Evolutionary conservation across 257 asterid species (phyloP).

Genomic region (Dorcoceras hygrometricum): DNA sequence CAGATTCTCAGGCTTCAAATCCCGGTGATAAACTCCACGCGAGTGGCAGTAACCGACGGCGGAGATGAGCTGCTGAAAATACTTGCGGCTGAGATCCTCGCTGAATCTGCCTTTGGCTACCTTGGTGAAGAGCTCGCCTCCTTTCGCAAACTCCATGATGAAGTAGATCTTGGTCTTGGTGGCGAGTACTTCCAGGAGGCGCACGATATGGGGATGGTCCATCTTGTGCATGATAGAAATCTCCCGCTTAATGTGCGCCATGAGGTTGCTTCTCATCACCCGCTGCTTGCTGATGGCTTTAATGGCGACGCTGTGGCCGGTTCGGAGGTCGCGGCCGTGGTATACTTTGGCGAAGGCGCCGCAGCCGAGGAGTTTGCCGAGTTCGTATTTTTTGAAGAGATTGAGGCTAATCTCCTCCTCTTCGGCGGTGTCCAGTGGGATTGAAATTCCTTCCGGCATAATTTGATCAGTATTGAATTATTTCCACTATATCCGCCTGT

Average conservation of each 20-base stretch:
- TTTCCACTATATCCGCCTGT: too few species aligned
- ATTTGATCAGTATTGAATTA: too few species aligned
- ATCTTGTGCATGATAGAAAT: slow-evolving; percentile 38
- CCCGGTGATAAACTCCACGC: slow-evolving; percentile 44
- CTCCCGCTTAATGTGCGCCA: slow-evolving; percentile 37
- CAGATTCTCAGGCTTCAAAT: slow-evolving; percentile 46
- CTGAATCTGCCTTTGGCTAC: slow-evolving; percentile 38
- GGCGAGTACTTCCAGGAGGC: slow-evolving; percentile 40
- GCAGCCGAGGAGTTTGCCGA: slow-evolving; percentile 42
- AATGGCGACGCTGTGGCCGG: slow-evolving; percentile 40
- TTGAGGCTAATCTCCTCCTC: not conserved
- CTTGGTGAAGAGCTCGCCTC: slow-evolving; percentile 46
- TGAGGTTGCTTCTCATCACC: slow-evolving; percentile 23
- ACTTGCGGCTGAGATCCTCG: slow-evolving; percentile 35
- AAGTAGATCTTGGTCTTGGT: slow-evolving; percentile 40
- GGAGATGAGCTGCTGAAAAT: slow-evolving; percentile 44
- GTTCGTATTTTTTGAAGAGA: slow-evolving; percentile 36
- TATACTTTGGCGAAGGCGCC: slow-evolving; percentile 48
- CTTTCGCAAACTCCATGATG: slow-evolving; percentile 44
- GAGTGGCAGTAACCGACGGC: slow-evolving; percentile 51
- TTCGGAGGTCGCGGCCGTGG: slow-evolving; percentile 33
- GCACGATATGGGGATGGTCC: slow-evolving; percentile 35
- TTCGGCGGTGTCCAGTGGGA: too few species aligned
- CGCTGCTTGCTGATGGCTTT: slow-evolving; percentile 36
- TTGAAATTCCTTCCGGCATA: not conserved